A percentile compares a stretch with the other conserved stretches of the same genome.
phyloP scores from a whole-genome alignment of 106 monocot species.

The Hemerocallis citrina region DNA sequence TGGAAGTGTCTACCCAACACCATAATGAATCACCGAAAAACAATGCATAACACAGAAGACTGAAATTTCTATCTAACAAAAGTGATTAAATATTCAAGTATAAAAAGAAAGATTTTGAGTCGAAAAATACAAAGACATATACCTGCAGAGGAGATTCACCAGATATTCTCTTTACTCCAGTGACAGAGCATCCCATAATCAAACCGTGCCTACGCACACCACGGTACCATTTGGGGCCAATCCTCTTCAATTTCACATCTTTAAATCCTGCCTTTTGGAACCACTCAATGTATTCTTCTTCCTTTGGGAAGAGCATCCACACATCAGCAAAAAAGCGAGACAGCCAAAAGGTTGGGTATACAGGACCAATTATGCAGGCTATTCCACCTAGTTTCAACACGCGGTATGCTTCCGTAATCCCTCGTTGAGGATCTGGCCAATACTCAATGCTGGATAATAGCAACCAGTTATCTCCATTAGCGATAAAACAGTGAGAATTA shows the following conservation, averaged over 20 bases:
- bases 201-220: constrained; percentile 87
- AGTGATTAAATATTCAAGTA: no score
- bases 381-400: constrained; percentile 70
- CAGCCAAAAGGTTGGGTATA: constrained; percentile 95
- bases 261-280: constrained; percentile 90
- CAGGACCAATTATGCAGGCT: constrained; percentile 87
- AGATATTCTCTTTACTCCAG: constrained; percentile 66
- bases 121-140: background rate
- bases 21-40: background rate
- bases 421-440: constrained; percentile 94
- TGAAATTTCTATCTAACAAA: background rate
- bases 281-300: constrained; percentile 96
- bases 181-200: constrained; percentile 97
- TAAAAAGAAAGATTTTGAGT: background rate
- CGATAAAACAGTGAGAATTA: background rate
- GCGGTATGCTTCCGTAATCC: constrained; percentile 87
- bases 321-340: constrained; percentile 91
- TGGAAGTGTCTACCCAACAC: background rate
- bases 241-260: constrained; percentile 79
- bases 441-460: constrained; percentile 66
- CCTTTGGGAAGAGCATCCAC: constrained; percentile 97
- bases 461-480: constrained; percentile 1
- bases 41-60: background rate
- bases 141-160: constrained; percentile 90
- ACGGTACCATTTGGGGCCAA: constrained; percentile 95